Evolutionary conservation across 768 basidiomycete genomes (phyloP).

Genomic region (Psilocybe cubensis): DNA sequence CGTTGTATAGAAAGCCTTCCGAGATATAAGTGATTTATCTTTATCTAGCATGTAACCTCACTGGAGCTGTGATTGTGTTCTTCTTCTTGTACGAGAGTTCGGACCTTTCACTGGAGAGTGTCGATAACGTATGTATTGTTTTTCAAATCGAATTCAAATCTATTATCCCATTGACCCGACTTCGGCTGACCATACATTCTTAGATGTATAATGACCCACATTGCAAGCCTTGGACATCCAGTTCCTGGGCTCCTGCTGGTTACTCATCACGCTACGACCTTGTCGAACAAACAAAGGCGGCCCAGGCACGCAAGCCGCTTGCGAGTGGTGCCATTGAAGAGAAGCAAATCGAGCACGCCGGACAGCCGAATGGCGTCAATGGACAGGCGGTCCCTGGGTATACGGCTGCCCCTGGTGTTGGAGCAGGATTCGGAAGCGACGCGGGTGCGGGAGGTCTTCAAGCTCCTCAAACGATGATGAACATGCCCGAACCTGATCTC

Average conservation of each 20-base stretch:
- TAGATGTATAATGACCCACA: slow-evolving; percentile 68
- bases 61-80: slow-evolving; percentile 61
- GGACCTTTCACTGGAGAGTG: slow-evolving; percentile 66
- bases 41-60: slow-evolving; percentile 56
- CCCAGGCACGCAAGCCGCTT: slow-evolving; percentile 34
- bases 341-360: slow-evolving; percentile 23
- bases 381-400: no score
- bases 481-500: no score
- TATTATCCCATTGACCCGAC: not conserved
- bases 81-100: slow-evolving; percentile 80
- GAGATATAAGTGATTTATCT: not conserved
- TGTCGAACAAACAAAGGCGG: slow-evolving; percentile 43
- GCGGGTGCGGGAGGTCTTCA: no score
- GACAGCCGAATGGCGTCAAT: not conserved
- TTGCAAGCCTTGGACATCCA: slow-evolving; percentile 70
- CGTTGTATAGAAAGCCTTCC: not conserved
- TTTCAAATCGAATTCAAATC: not conserved
- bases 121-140: slow-evolving; percentile 47
- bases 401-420: no score
- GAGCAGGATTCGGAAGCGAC: no score
- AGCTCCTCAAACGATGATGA: no score
- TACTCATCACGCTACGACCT: slow-evolving; percentile 50
- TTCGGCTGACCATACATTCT: no score
- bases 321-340: slow-evolving; percentile 25
- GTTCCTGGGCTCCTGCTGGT: slow-evolving; percentile 62